phyloP scores from a whole-genome alignment of 768 basidiomycete genomes.

The Termitomyces sp. region DNA sequence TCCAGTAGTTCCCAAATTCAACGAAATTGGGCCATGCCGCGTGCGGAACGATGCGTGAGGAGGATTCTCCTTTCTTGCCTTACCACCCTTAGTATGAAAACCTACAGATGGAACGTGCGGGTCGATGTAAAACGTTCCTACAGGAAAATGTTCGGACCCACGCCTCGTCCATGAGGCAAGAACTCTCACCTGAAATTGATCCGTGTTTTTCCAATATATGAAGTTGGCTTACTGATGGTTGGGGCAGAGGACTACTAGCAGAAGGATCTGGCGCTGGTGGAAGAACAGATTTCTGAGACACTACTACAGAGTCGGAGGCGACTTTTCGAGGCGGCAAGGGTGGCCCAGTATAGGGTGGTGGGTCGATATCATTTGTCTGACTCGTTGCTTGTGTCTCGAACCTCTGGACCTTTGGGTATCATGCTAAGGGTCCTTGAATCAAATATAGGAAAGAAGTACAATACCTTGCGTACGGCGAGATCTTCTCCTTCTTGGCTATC shows the following conservation, averaged over 20 bases:
- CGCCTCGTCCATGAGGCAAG: not conserved
- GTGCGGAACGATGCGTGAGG: conserved; percentile 43
- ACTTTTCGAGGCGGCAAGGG: not conserved
- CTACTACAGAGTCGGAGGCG: not conserved
- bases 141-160: not conserved
- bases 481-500: conserved; percentile 5
- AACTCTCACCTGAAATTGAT: conserved; percentile 12
- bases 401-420: not conserved
- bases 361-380: conserved; percentile 1
- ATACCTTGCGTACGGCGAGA: conserved; percentile 5
- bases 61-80: conserved; percentile 25
- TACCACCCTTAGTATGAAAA: conserved; percentile 20
- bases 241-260: not conserved
- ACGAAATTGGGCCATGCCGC: conserved; percentile 35
- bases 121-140: conserved; percentile 43
- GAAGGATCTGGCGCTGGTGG: not conserved
- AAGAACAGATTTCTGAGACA: not conserved
- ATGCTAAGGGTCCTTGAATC: not conserved
- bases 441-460: not conserved
- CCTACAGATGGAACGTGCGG: conserved; percentile 32
- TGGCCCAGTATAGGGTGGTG: conserved; percentile 13
- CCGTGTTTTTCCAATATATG: conserved; percentile 11
- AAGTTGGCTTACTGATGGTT: conserved; percentile 13
- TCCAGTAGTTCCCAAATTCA: conserved; percentile 39
- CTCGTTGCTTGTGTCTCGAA: not conserved